A percentile compares a stretch with the other conserved stretches of the same genome.
These are phyloP conservation scores for Cornus controversa DNA, from an alignment of 148 eudicot species.

Conservation along the genomic window DNA sequence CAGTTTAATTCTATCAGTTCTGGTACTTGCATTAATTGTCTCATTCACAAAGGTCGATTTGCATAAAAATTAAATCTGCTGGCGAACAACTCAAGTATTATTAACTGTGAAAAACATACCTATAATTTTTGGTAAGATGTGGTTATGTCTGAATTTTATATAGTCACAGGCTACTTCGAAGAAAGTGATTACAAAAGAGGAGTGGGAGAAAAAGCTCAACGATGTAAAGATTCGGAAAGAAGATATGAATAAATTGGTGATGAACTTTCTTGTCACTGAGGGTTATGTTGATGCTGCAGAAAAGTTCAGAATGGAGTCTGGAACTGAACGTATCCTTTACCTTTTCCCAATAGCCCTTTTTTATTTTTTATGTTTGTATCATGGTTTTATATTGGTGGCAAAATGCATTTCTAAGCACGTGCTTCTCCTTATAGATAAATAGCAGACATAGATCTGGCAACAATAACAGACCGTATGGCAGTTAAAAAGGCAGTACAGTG, in stretches of 20 bases:
- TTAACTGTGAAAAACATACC: background rate
- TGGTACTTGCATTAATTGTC: background rate
- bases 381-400: background rate
- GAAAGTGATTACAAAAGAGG: slow-evolving; percentile 82
- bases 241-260: slow-evolving; percentile 88
- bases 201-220: slow-evolving; percentile 91
- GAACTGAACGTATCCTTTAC: slow-evolving; percentile 91
- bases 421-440: slow-evolving; percentile 54
- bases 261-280: slow-evolving; percentile 95
- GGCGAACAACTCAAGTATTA: background rate
- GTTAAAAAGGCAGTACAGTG: slow-evolving; percentile 93
- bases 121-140: background rate
- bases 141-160: slow-evolving; percentile 5
- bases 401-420: background rate
- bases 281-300: slow-evolving; percentile 96
- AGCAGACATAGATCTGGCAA: slow-evolving; percentile 92
- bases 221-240: slow-evolving; percentile 84
- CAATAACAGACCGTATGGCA: slow-evolving; percentile 91
- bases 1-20: background rate
- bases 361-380: background rate
- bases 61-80: too few relatives aligned
- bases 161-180: slow-evolving; percentile 65
- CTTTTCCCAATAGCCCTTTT: too few relatives aligned
- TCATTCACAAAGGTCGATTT: background rate
- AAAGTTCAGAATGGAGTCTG: slow-evolving; percentile 81